Conservation (phyloP, 192 early-diverging fungal genomes). For the Chytriomyces hyalinus region DNA sequence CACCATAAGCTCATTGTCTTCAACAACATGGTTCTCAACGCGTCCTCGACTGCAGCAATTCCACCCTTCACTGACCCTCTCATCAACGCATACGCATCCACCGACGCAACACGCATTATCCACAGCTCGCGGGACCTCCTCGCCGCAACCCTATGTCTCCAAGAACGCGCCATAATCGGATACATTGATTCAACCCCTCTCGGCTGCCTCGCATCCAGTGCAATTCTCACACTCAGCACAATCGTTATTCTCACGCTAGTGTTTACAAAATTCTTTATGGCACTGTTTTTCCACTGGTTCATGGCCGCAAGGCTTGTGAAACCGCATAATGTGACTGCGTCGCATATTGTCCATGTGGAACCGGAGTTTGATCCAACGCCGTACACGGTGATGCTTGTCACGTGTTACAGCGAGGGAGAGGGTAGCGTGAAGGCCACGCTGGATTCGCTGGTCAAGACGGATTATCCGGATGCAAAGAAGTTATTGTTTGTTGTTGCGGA, state of each 20-base stretch:
- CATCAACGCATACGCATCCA: neutral
- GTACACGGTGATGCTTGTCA: constrained; percentile 78
- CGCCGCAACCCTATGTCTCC: constrained; percentile 7
- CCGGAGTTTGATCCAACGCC: constrained; percentile 12
- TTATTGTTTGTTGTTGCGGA: constrained; percentile 90
- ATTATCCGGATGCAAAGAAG: constrained; percentile 86
- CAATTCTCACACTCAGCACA: constrained; percentile 39
- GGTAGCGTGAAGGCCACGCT: constrained; percentile 71
- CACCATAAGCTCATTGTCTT: constrained; percentile 39
- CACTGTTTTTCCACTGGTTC: constrained; percentile 55
- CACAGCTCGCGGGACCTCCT: constrained; percentile 1
- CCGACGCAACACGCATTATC: neutral
- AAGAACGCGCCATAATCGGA: constrained; percentile 35
- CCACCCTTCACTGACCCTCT: neutral
- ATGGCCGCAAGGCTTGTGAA: constrained; percentile 26
- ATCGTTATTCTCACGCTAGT: constrained; percentile 50
- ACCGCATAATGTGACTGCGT: constrained; percentile 10
- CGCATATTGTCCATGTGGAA: neutral
- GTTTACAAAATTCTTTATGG: constrained; percentile 51
- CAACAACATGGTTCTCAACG: constrained; percentile 45
- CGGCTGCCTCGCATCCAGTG: constrained; percentile 47
- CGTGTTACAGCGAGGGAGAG: constrained; percentile 89
- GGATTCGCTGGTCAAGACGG: constrained; percentile 83
- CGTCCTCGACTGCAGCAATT: constrained; percentile 16
- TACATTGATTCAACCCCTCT: constrained; percentile 36